Percentiles rank a stretch among this genome's conserved stretches.
These are phyloP conservation scores for Piper betle DNA, from an alignment of 164 flowering plant species.

Conservation along the genomic window DNA sequence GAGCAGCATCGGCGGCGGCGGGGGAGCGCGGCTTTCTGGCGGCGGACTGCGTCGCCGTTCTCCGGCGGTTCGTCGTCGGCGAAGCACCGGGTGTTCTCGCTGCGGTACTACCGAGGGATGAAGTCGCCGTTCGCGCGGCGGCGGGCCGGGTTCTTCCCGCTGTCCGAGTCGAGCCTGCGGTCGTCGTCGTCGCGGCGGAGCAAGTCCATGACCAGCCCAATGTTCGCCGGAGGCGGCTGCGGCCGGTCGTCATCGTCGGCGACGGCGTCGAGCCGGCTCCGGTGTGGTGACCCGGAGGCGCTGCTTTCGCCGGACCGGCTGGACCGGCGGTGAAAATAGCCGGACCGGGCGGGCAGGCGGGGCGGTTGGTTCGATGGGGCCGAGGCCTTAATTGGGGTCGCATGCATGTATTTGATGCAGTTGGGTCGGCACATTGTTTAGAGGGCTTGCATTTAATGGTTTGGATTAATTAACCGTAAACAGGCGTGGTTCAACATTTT, in stretches of 20 bases:
- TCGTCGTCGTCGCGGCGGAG: slow-evolving; percentile 56
- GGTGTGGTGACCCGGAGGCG: slow-evolving; percentile 97
- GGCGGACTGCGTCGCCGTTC: slow-evolving; percentile 62
- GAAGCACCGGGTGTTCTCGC: slow-evolving; percentile 72
- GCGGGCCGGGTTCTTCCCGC: slow-evolving; percentile 49
- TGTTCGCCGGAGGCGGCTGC: too few species aligned
- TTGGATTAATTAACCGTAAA: background rate
- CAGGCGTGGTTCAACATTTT: background rate
- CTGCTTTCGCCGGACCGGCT: slow-evolving; percentile 83
- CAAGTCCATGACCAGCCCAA: slow-evolving; percentile 73
- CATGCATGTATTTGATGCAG: slow-evolving; percentile 4
- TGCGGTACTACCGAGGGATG: slow-evolving; percentile 43
- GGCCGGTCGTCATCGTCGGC: slow-evolving; percentile 25
- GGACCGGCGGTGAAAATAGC: slow-evolving; percentile 20
- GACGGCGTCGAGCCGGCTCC: slow-evolving; percentile 65
- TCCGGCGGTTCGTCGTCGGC: slow-evolving; percentile 19
- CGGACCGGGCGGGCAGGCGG: background rate
- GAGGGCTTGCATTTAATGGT: slow-evolving; percentile 4
- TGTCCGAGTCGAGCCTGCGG: slow-evolving; percentile 57
- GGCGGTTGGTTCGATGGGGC: background rate
- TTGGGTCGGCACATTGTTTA: background rate
- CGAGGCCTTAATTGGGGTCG: slow-evolving; percentile 6
- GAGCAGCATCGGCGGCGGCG: slow-evolving; percentile 43
- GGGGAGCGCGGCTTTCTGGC: slow-evolving; percentile 11
- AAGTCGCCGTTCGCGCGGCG: slow-evolving; percentile 71